These are phyloP conservation scores for Blastosporella zonata DNA, from an alignment of 1,284 basidiomycete species.

Conservation along the genomic window DNA sequence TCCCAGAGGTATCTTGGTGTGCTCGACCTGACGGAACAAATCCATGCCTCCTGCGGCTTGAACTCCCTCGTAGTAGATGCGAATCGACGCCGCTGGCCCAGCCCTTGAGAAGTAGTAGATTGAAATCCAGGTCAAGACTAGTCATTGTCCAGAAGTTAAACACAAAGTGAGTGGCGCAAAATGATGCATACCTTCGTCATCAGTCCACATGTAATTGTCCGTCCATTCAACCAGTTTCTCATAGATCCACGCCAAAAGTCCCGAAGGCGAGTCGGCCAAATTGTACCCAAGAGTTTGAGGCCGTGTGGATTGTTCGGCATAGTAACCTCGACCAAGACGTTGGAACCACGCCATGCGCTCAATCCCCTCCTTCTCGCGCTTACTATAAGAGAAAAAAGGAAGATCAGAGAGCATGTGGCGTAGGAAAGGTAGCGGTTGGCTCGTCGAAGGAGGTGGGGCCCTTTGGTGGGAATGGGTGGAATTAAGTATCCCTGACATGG, in stretches of 20 bases:
- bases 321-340: conserved; percentile 39
- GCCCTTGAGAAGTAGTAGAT: conserved; percentile 57
- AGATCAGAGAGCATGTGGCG: conserved; percentile 20
- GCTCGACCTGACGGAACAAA: background rate
- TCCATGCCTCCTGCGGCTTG: conserved; percentile 7
- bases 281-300: conserved; percentile 59
- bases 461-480: background rate
- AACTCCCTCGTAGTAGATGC: conserved; percentile 49
- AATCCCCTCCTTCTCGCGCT: conserved; percentile 36
- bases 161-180: background rate
- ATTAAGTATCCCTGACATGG: background rate
- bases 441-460: conserved; percentile 7
- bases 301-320: conserved; percentile 36
- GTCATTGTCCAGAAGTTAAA: background rate
- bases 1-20: conserved; percentile 41
- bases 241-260: conserved; percentile 58
- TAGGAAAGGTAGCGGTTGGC: conserved; percentile 13
- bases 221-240: conserved; percentile 55
- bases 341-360: conserved; percentile 31
- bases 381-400: conserved; percentile 16
- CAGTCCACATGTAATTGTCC: conserved; percentile 41
- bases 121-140: conserved; percentile 58
- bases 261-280: conserved; percentile 54
- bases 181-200: conserved; percentile 44
- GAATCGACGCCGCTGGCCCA: conserved; percentile 51